Base-by-base conservation (phyloP, 78 protist genomes). In the Emiliania huxleyi region DNA sequence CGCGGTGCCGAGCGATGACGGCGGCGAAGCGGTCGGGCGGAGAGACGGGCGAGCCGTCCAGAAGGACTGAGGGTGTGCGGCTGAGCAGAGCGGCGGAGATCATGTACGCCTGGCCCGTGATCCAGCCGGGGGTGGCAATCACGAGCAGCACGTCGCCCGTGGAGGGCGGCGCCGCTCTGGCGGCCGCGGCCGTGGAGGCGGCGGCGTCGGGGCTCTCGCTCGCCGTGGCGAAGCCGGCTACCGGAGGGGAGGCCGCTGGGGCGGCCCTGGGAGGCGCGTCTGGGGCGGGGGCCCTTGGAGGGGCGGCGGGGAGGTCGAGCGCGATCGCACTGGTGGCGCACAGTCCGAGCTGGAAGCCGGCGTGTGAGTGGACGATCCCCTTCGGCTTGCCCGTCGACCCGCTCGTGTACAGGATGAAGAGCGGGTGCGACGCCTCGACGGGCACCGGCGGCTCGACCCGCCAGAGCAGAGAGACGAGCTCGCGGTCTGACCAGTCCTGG, bases 351-450 rank as follows among this genome's bases (percentile, higher is more conserved):
- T 18, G 3, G 46, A 11, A 45, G 79, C 52, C 91, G 40, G 29
- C 77, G n/a, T 33, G 23, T 11, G 87, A 22, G 46, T 77, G 87
- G 25, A 77, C 29, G 40, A 77, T 38, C 48, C 87, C 87, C 48
- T 77, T 87, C 37, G 69, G 69, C 75, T 87, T 56, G 37, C 91
- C 91, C 44, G 91, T 87, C 37, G 71, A 38, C 38, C 91, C 91
- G 15, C 35, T 21, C 18, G 91, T 87, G 29, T 95, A 93, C 38
- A 33, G 37, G 48, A 42, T 4, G 79, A 23, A 44, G 35, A 42
- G 26, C 43, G 91, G 90, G 23, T 87, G 75, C 75, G 75, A 69
- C 38, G 75, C 23, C 2, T 69, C 75, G 75, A 69, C 75, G 37
- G 75, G 75, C n/a, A 29, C n/a, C 38, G 75, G 75, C 75, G 75